A percentile compares a stretch with the other conserved stretches of the same genome.
Evolutionary conservation across 2,329 filamentous ascomycete species (phyloP).

Genomic region (Cladosporium sp.): DNA sequence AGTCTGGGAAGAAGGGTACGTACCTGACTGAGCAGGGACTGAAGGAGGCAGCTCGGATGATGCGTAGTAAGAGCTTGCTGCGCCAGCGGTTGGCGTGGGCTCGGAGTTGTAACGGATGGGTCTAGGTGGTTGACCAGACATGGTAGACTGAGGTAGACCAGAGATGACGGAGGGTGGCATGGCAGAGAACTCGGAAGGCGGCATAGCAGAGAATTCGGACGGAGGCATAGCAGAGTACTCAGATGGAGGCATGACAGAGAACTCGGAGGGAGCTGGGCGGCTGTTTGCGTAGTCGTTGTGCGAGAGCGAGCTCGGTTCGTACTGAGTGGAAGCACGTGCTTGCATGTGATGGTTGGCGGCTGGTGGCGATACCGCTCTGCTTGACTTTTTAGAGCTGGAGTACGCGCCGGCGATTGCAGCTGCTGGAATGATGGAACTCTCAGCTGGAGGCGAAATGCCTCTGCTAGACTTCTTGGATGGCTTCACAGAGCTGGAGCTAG

Average conservation of each 20-base stretch:
- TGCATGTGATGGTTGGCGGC: conserved; percentile 8
- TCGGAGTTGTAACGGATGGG: conserved; percentile 27
- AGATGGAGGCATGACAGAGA: neutral
- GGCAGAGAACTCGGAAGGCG: neutral
- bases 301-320: conserved; percentile 19
- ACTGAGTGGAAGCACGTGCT: conserved; percentile 14
- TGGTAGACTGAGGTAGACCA: neutral
- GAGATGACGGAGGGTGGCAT: neutral
- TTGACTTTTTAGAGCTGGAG: neutral
- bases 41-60: conserved; percentile 13
- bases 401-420: conserved; percentile 1
- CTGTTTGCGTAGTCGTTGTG: conserved; percentile 23
- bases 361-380: conserved; percentile 11
- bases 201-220: neutral
- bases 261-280: conserved; percentile 19
- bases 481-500: conserved; percentile 18
- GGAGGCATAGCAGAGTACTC: neutral
- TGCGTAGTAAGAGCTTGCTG: conserved; percentile 24
- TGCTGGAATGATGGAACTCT: neutral
- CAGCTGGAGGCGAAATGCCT: conserved; percentile 4
- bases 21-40: conserved; percentile 41
- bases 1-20: conserved; percentile 46
- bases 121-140: neutral
- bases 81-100: conserved; percentile 12
- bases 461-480: conserved; percentile 20